Conservation (phyloP, 768 basidiomycete species). For the Hirschioporus abietinus region DNA sequence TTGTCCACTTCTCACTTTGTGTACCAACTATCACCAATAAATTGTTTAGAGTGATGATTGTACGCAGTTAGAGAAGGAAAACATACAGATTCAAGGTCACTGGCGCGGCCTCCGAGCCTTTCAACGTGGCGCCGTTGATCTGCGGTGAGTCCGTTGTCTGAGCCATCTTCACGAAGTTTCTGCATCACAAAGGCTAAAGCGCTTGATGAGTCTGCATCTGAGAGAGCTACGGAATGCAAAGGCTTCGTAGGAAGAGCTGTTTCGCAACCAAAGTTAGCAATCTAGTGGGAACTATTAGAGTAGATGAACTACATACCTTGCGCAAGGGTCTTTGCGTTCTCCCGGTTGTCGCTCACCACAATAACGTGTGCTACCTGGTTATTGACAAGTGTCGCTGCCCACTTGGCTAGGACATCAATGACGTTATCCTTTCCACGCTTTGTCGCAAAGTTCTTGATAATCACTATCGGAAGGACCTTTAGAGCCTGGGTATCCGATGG, state of each 20-base stretch:
- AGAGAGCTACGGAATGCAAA: conserved; percentile 68
- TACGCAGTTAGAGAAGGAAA: background rate
- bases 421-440: conserved; percentile 67
- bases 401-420: conserved; percentile 69
- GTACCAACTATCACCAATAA: conserved; percentile 53
- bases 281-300: background rate
- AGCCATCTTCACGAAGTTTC: conserved; percentile 58
- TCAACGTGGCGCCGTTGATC: conserved; percentile 57
- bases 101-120: conserved; percentile 84
- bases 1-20: conserved; percentile 77
- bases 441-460: conserved; percentile 74
- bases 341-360: conserved; percentile 84
- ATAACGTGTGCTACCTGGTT: conserved; percentile 88
- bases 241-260: conserved; percentile 85
- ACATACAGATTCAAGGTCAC: conserved; percentile 79
- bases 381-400: conserved; percentile 80
- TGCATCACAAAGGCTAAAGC: conserved; percentile 78
- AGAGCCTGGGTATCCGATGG: conserved; percentile 47
- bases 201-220: conserved; percentile 79
- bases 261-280: background rate
- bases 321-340: conserved; percentile 78
- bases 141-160: conserved; percentile 46
- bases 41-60: conserved; percentile 4
- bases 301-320: conserved; percentile 45
- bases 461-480: conserved; percentile 72